Percentiles rank a stretch among this genome's conserved stretches.
Conservation (phyloP, 1,284 basidiomycete genomes). For the Ustilago trichophora region DNA sequence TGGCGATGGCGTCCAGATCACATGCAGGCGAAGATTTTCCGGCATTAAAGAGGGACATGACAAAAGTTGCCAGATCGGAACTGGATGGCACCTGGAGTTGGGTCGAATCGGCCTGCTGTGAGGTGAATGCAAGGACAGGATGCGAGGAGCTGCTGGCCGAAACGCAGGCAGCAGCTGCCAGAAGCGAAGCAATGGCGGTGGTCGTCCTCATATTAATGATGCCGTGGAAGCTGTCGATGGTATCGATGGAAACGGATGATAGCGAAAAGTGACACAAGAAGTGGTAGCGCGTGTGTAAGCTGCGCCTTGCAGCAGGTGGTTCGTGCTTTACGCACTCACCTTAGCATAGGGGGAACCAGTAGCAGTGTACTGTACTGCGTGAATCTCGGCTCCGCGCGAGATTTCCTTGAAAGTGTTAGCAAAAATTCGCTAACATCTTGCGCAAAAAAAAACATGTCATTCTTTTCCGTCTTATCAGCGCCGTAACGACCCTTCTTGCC, state of each 20-base stretch:
- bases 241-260: neutral
- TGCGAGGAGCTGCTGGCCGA: conserved; percentile 18
- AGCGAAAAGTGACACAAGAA: too few species aligned
- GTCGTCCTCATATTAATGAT: conserved; percentile 37
- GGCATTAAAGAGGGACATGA: conserved; percentile 19
- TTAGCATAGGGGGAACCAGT: conserved; percentile 1
- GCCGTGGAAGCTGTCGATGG: neutral
- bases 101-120: conserved; percentile 13
- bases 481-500: too few species aligned
- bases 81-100: conserved; percentile 16
- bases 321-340: conserved; percentile 9
- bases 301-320: too few species aligned
- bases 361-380: too few species aligned
- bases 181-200: conserved; percentile 20
- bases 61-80: conserved; percentile 11
- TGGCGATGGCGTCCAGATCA: conserved; percentile 18
- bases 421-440: too few species aligned
- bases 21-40: conserved; percentile 19
- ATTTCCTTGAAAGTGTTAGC: neutral
- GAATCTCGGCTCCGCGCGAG: conserved; percentile 21
- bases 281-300: too few species aligned
- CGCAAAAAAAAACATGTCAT: too few species aligned
- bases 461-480: too few species aligned
- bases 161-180: conserved; percentile 20
- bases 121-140: conserved; percentile 39